These are phyloP conservation scores for Ophiostoma novo-ulmi DNA, from an alignment of 2,329 filamentous ascomycete genomes.

Conservation along the genomic window DNA sequence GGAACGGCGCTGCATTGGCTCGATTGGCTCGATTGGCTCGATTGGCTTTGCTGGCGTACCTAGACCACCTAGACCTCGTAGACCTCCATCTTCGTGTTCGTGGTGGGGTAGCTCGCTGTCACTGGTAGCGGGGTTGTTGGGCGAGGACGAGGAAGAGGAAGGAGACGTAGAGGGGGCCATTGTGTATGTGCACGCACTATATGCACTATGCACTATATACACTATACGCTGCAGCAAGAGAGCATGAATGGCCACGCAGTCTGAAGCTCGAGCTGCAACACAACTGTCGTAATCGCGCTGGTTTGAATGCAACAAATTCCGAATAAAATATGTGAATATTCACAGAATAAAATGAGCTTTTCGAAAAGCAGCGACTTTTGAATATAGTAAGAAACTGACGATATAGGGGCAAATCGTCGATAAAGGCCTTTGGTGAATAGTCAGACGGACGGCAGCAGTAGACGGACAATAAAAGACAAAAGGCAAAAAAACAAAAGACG, in stretches of 20 bases:
- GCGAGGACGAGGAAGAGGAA: not conserved
- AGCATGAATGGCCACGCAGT: not conserved
- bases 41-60: not conserved
- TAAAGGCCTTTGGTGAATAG: not conserved
- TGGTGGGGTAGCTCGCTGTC: conserved; percentile 14
- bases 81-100: not conserved
- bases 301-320: not conserved
- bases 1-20: conserved; percentile 10
- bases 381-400: not conserved
- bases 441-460: not conserved
- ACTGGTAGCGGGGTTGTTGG: conserved; percentile 12
- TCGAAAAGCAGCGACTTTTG: not conserved
- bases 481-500: not conserved
- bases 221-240: not conserved
- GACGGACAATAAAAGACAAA: not conserved
- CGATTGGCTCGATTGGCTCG: not conserved
- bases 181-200: not conserved
- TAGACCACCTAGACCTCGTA: not conserved
- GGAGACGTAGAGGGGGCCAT: conserved; percentile 4
- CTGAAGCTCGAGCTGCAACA: not conserved
- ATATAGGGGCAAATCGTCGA: not conserved
- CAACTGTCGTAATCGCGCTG: not conserved
- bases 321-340: not conserved
- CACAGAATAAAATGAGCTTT: not conserved
- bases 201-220: not conserved